Evolutionary conservation across 768 basidiomycete genomes (phyloP), one percentile per base, ranked within the genome.

Genomic region (Podaxis pistillaris): DNA sequence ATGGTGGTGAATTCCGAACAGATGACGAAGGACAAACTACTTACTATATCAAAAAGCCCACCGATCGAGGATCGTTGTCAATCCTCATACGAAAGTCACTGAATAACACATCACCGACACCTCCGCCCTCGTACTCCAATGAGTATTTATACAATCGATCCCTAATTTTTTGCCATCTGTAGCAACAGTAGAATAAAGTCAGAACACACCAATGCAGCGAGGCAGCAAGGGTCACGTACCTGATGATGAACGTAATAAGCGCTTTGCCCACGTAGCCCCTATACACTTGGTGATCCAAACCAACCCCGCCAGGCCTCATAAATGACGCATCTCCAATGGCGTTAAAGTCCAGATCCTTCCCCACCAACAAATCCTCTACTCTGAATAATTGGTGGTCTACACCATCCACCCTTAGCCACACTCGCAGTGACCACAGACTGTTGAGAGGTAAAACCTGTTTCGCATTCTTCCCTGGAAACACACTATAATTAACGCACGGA

Each of bases 311-410:
- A 63, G 83, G 70, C 37, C 78, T 70, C 44, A 86, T 83, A 67
- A 86, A 84, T 1, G 83, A 81, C 9, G 84, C 86, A 50, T 88
- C 81, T 19, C 75, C 73, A 47, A 90, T 82, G 1, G 81, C 74
- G 49, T 74, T 71, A 68, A 90, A 89, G 67, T 89, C 86, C 4
- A 85, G 85, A 68, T 90, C 86, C 68, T 77, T 84, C 17, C 85
- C 87, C 12, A 89, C 73, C 86, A 86, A 89, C 28, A 89, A 68
- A 28, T 87, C 84, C 66, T 87, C 85, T 19, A 85, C 84, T 38
- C 81, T 80, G 66, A 90, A 89, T 49, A 89, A 60, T 38, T 86
- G 81, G 63, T 88, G 88, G 60, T 89, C 85, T 40, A 85, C 72
- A n/a, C 76, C 79, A 36, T 81, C 80, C 4, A 79, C 79, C 13